Conservation (phyloP, 2,329 filamentous ascomycete species). For the Ceratocystis cubensis region DNA sequence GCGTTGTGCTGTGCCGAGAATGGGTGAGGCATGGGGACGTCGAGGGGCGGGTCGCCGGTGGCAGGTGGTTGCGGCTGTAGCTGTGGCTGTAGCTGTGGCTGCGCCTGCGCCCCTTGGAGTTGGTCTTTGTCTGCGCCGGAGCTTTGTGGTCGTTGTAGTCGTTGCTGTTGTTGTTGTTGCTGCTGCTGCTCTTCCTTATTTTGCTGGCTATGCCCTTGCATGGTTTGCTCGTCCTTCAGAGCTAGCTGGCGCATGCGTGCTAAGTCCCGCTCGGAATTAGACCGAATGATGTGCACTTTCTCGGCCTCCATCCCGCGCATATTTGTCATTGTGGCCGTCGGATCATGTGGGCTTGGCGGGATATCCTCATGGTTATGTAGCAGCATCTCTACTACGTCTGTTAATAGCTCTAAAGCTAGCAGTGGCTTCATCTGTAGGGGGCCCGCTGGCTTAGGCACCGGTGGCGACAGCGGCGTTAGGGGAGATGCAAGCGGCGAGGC, state of each 20-base stretch:
- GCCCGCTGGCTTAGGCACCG: constrained; percentile 24
- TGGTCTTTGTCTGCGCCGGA: too few species aligned
- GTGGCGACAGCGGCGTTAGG: constrained; percentile 23
- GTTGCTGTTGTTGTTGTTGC: background rate
- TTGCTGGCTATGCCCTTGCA: constrained; percentile 4
- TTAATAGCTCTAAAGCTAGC: constrained; percentile 68
- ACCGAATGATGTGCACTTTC: constrained; percentile 47
- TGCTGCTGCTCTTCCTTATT: constrained; percentile 13
- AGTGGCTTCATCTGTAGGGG: constrained; percentile 49
- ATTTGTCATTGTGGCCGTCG: constrained; percentile 51
- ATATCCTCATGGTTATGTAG: constrained; percentile 65
- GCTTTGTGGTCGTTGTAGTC: constrained; percentile 6
- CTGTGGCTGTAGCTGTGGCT: constrained; percentile 5
- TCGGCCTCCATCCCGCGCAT: constrained; percentile 51
- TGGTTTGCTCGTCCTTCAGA: constrained; percentile 26
- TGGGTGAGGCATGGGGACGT: background rate
- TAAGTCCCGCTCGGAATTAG: constrained; percentile 44
- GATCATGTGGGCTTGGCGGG: constrained; percentile 60
- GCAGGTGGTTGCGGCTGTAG: constrained; percentile 19
- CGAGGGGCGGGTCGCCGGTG: background rate
- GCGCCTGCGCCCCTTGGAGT: background rate
- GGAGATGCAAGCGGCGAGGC: constrained; percentile 23
- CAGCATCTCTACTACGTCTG: constrained; percentile 55
- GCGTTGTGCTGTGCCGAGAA: constrained; percentile 45
- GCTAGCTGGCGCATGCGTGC: constrained; percentile 34